These are phyloP conservation scores for Mortierella hygrophila DNA, from an alignment of 192 early-diverging fungal species.

Conservation along the genomic window DNA sequence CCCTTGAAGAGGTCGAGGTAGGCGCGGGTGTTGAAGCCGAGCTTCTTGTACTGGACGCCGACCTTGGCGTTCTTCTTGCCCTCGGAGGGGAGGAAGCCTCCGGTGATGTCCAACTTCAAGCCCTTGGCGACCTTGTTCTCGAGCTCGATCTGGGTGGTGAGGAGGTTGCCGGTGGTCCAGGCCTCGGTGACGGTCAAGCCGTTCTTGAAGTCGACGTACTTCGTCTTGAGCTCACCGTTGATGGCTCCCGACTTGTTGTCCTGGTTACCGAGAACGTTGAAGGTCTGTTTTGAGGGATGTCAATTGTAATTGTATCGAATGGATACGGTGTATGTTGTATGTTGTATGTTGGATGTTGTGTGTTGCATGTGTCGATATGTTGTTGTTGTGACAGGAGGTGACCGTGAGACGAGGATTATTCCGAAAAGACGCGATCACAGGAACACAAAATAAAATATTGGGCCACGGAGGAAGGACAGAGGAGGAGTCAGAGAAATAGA, in stretches of 20 bases:
- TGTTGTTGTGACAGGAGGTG: not conserved
- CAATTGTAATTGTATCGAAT: not conserved
- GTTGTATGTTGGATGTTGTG: not conserved
- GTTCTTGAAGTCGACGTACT: conserved; percentile 93
- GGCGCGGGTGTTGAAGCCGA: conserved; percentile 87
- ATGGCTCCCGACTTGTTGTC: conserved; percentile 95
- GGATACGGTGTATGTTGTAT: not conserved
- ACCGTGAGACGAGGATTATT: not conserved
- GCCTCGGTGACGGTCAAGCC: conserved; percentile 95
- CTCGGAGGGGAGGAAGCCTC: conserved; percentile 84
- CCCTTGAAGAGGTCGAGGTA: conserved; percentile 94
- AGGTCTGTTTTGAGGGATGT: conserved; percentile 21
- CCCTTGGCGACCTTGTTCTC: conserved; percentile 95
- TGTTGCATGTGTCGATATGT: not conserved
- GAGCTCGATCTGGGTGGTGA: conserved; percentile 92
- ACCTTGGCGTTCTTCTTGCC: conserved; percentile 84
- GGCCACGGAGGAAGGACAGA: not conserved
- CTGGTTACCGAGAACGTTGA: conserved; percentile 75
- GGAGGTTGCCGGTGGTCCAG: conserved; percentile 95
- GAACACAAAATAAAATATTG: not conserved
- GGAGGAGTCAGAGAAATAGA: conserved; percentile 11
- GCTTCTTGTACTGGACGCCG: conserved; percentile 95
- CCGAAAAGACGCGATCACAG: conserved; percentile 29
- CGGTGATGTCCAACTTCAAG: conserved; percentile 90
- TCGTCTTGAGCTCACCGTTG: conserved; percentile 95